These are phyloP conservation scores for Solanum pennellii DNA, from an alignment of 257 asterid genomes.

Conservation along the genomic window DNA sequence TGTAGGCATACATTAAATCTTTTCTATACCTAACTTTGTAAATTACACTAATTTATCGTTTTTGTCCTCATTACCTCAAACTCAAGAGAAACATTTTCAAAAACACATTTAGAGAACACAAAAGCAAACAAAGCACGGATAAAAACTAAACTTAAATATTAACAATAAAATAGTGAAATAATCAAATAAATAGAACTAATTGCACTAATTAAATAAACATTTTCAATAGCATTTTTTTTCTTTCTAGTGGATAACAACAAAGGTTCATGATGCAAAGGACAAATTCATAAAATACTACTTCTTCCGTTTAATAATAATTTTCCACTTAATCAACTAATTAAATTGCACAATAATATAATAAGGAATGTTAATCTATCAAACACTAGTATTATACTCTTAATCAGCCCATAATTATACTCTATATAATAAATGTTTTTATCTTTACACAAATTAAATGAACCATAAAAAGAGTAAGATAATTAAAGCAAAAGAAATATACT, in stretches of 20 bases:
- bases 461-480: neutral
- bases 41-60: too few species aligned
- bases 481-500: neutral
- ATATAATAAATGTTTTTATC: neutral
- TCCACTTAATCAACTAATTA: too few species aligned
- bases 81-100: neutral
- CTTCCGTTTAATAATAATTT: too few species aligned
- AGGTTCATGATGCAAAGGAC: neutral
- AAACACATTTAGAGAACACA: neutral
- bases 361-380: neutral
- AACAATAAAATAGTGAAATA: neutral
- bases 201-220: neutral
- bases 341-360: neutral
- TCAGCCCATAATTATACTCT: neutral
- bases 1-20: neutral
- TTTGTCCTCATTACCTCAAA: neutral
- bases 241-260: neutral
- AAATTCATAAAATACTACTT: too few species aligned
- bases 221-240: neutral
- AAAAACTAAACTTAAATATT: too few species aligned
- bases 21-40: too few species aligned
- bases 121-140: neutral
- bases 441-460: neutral
- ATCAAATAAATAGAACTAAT: neutral
- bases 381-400: neutral